Percentiles rank a stretch among this genome's conserved stretches.
These are phyloP conservation scores for Penicillium concentricum DNA, from an alignment of 2,329 filamentous ascomycete species.

Conservation along the genomic window DNA sequence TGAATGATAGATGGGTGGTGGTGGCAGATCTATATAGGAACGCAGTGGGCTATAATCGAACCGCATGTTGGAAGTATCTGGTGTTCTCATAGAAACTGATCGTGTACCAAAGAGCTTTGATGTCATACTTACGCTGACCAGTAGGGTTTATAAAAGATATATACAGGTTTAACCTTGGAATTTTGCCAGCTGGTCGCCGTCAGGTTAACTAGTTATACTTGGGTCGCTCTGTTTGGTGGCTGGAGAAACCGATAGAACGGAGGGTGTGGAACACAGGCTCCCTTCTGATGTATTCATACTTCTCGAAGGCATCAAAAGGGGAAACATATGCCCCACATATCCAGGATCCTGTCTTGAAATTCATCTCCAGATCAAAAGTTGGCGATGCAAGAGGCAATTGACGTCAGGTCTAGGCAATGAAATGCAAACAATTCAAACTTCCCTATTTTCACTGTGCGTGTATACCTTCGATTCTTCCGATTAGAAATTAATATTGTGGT, in stretches of 20 bases:
- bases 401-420: constrained; percentile 12
- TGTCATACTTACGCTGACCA: constrained; percentile 33
- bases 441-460: not conserved
- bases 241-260: constrained; percentile 8
- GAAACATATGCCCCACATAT: constrained; percentile 11
- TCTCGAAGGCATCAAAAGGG: constrained; percentile 5
- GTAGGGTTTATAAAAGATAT: not conserved
- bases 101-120: constrained; percentile 19
- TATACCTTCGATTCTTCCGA: not conserved
- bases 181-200: constrained; percentile 1
- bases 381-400: constrained; percentile 13
- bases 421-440: constrained; percentile 13
- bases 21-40: constrained; percentile 25
- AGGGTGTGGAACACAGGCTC: constrained; percentile 11
- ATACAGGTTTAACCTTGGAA: constrained; percentile 7
- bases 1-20: not conserved
- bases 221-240: constrained; percentile 15
- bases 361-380: constrained; percentile 9
- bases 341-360: constrained; percentile 8
- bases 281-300: constrained; percentile 2
- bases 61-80: not conserved
- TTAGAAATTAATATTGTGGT: not conserved
- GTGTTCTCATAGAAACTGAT: not conserved
- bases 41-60: not conserved
- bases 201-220: constrained; percentile 13